Base-by-base conservation (phyloP, 805 yeast species). In the Yamadazyma paraphyllophila region DNA sequence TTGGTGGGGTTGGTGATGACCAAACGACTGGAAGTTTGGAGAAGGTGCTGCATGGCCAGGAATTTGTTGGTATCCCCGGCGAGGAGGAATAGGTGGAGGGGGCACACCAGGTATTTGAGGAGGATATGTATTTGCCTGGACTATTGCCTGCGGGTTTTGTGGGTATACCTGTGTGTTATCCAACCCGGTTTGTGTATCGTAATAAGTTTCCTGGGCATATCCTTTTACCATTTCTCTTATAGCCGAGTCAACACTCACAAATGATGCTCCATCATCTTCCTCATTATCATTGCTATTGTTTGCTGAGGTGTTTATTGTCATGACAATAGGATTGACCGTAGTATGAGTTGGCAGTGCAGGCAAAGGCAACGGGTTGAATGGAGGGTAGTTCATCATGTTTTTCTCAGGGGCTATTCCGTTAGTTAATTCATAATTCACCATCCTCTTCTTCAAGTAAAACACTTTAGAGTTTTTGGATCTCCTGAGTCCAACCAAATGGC, bases 321-420 rank as follows among this genome's bases (percentile, higher is more conserved):
- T 45, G 7, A 49, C 25, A 11, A 49, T 30, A 8, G 50, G 45
- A 24, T 36, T 39, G 3, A 36, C 10, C 2, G 7, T 13, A n/a
- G 37, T 32, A 15, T 44, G 46, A 2, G 30, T 34, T 36, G 59
- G 34, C n/a, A 53, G 54, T n/a, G 47, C 37, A 10, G 60, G 57
- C 16, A 29, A 15, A 3, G 62, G 62, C 26, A 53, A 38, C 3
- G 60, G 60, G 30, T 54, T 52, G 45, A 59, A 59, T 2, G 62
- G 61, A 8, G 60, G 56, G 20, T 36, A 55, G 39, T 59, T 59
- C 62, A 59, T 58, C 60, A 59, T 59, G 40, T 59, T 59, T 24
- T 48, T 44, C 13, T 51, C 49, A 1, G 63, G 61, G 4, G 56
- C 45, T 11, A 59, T 50, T 2, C 61, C 61, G 27, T 52, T 52